A percentile compares a stretch with the other conserved stretches of the same genome.
Conservation (phyloP, 176 grass and related monocot genomes). For the Avena eriantha region DNA sequence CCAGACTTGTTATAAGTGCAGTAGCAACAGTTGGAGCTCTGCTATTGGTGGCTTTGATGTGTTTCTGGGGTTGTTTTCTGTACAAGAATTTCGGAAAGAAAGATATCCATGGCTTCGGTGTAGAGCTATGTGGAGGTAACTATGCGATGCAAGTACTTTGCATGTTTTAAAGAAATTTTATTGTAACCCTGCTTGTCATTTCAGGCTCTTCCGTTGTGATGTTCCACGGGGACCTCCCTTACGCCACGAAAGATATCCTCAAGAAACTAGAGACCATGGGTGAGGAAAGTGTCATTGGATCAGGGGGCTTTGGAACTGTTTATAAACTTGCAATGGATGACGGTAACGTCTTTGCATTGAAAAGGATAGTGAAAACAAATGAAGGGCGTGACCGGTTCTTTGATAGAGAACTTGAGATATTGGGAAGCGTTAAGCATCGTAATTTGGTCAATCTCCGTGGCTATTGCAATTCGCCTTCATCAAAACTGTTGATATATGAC, state of each 20-base stretch:
- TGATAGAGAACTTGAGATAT: constrained; percentile 98
- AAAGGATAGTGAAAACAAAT: constrained; percentile 98
- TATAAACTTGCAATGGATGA: constrained; percentile 99
- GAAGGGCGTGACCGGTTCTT: constrained; percentile 89
- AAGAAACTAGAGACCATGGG: constrained; percentile 85
- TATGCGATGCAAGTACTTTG: constrained; percentile 22
- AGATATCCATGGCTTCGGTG: constrained; percentile 75
- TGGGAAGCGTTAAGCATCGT: constrained; percentile 98
- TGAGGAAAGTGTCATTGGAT: constrained; percentile 88
- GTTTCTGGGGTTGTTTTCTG: constrained; percentile 99
- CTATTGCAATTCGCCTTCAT: constrained; percentile 96
- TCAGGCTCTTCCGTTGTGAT: constrained; percentile 92
- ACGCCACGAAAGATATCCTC: constrained; percentile 95
- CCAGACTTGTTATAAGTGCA: constrained; percentile 98
- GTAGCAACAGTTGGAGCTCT: constrained; percentile 96
- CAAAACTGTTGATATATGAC: constrained; percentile 97
- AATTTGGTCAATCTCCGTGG: constrained; percentile 98
- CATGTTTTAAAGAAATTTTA: neutral
- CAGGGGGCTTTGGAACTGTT: constrained; percentile 92
- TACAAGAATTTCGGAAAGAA: constrained; percentile 98
- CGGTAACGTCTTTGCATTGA: constrained; percentile 88
- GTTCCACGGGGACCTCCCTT: constrained; percentile 98
- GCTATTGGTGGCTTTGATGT: constrained; percentile 96
- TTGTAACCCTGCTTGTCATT: constrained; percentile 38
- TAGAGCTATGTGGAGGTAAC: constrained; percentile 95